Evolutionary conservation across 139 green algal species (phyloP).

Genomic region (Volvox africanus): DNA sequence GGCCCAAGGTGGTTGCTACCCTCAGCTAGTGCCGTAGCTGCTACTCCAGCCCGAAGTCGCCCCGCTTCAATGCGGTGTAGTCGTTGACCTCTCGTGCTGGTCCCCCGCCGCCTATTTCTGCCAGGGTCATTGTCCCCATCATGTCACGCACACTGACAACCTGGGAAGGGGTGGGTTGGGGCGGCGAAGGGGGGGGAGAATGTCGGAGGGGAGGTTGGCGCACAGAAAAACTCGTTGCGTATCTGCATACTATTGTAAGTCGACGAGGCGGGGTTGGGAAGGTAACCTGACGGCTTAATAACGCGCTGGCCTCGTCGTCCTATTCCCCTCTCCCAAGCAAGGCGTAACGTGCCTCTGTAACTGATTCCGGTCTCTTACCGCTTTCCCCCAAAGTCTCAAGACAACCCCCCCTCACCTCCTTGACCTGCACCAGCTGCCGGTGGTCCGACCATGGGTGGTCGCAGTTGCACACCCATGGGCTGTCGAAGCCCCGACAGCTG

Average conservation of each 20-base stretch:
- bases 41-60: neutral
- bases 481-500: constrained; percentile 69
- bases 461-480: constrained; percentile 88
- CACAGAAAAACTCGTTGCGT: neutral
- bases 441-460: constrained; percentile 75
- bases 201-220: neutral
- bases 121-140: constrained; percentile 26
- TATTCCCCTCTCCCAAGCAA: too few relatives aligned
- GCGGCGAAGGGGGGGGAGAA: neutral
- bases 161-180: too few relatives aligned
- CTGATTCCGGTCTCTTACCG: neutral
- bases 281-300: too few relatives aligned
- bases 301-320: too few relatives aligned
- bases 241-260: neutral
- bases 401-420: constrained; percentile 9
- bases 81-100: constrained; percentile 43
- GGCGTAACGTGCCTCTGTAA: neutral
- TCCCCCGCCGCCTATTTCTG: constrained; percentile 1
- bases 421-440: neutral
- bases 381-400: neutral
- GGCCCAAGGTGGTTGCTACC: too few relatives aligned
- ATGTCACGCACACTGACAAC: constrained; percentile 22
- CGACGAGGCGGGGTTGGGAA: neutral
- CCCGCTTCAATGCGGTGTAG: constrained; percentile 14
- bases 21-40: neutral